These are phyloP conservation scores for Arachis stenosperma DNA, from an alignment of 306 rosid genomes.

Conservation along the genomic window DNA sequence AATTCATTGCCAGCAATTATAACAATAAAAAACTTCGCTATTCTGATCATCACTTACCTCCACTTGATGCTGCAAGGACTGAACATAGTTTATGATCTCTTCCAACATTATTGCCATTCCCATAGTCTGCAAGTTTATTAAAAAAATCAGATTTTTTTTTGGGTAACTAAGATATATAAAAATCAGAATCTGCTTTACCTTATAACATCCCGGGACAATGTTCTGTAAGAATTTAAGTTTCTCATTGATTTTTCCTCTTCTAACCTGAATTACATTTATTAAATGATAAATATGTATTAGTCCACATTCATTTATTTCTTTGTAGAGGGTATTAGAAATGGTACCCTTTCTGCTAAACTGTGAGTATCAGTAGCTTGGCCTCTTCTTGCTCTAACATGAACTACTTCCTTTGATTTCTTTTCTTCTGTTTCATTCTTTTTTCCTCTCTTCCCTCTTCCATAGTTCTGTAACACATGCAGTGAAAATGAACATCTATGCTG, in stretches of 20 bases:
- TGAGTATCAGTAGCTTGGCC: slow-evolving; percentile 94
- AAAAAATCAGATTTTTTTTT: neutral
- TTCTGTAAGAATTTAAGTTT: slow-evolving; percentile 77
- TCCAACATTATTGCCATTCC: slow-evolving; percentile 96
- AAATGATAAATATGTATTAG: slow-evolving; percentile 28
- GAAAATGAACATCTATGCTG: neutral
- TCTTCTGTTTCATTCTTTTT: slow-evolving; percentile 51
- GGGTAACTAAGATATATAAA: neutral
- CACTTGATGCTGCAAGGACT: slow-evolving; percentile 88
- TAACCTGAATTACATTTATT: slow-evolving; percentile 57
- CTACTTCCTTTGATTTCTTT: slow-evolving; percentile 66
- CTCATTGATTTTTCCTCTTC: slow-evolving; percentile 91
- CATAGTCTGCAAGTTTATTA: slow-evolving; percentile 70
- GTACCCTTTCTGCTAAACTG: slow-evolving; percentile 94
- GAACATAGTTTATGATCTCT: slow-evolving; percentile 93
- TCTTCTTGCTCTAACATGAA: slow-evolving; percentile 91
- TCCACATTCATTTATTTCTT: neutral
- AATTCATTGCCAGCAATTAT: neutral
- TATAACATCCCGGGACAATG: slow-evolving; percentile 88
- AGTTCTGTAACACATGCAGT: slow-evolving; percentile 49
- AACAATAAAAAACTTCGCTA: neutral
- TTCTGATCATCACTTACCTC: slow-evolving; percentile 55
- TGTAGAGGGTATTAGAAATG: neutral
- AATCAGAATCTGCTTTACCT: slow-evolving; percentile 49
- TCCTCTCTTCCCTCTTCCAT: slow-evolving; percentile 60